These are phyloP conservation scores for Naumovozyma baii DNA, from an alignment of 805 yeast species.

Conservation along the genomic window DNA sequence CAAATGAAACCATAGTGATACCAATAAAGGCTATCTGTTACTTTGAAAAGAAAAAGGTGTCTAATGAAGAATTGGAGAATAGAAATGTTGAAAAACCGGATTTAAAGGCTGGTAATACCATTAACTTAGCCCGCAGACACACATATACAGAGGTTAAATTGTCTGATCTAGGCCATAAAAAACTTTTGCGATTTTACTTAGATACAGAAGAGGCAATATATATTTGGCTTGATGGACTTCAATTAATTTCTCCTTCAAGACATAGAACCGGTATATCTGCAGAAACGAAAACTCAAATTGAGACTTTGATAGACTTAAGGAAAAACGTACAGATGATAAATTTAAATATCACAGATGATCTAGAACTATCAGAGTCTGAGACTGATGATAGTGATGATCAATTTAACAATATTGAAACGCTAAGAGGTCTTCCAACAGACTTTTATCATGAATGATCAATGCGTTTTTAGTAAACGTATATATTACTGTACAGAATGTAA, in stretches of 20 bases:
- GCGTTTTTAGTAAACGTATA: not conserved
- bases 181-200: slow-evolving; percentile 50
- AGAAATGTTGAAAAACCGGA: not conserved
- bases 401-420: slow-evolving; percentile 17
- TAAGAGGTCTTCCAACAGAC: slow-evolving; percentile 17
- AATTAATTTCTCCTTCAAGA: slow-evolving; percentile 34
- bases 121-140: slow-evolving; percentile 49
- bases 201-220: slow-evolving; percentile 60
- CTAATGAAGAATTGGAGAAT: slow-evolving; percentile 7
- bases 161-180: slow-evolving; percentile 34
- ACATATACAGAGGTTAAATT: slow-evolving; percentile 49
- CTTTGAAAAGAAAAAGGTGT: slow-evolving; percentile 43
- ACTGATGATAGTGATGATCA: slow-evolving; percentile 16
- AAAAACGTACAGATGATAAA: slow-evolving; percentile 41
- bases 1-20: slow-evolving; percentile 31
- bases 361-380: slow-evolving; percentile 23
- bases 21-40: slow-evolving; percentile 42
- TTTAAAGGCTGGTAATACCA: slow-evolving; percentile 32
- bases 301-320: slow-evolving; percentile 37
- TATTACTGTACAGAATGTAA: not conserved
- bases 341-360: slow-evolving; percentile 27
- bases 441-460: slow-evolving; percentile 21
- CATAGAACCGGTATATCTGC: slow-evolving; percentile 28
- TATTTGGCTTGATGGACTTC: slow-evolving; percentile 74
- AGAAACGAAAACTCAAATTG: slow-evolving; percentile 38